These are phyloP conservation scores for Exserohilum rostratum DNA, from an alignment of 2,329 filamentous ascomycete genomes.

Conservation along the genomic window DNA sequence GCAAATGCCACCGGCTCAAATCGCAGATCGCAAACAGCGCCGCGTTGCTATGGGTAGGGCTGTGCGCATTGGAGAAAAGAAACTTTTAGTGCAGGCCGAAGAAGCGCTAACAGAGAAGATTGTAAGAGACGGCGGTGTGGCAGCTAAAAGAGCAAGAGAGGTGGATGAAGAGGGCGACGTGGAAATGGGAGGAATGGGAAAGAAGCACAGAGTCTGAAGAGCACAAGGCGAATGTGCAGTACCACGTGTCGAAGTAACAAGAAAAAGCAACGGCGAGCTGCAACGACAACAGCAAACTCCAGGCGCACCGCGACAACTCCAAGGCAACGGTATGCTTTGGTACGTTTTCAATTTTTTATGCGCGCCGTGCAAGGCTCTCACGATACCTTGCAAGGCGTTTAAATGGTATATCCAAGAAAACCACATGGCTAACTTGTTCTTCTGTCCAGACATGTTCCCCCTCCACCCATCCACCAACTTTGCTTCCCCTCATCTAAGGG, in stretches of 20 bases:
- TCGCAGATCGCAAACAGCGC: slow-evolving; percentile 24
- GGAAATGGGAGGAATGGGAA: slow-evolving; percentile 33
- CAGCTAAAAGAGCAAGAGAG: slow-evolving; percentile 32
- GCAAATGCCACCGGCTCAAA: slow-evolving; percentile 36
- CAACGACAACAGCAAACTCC: background rate
- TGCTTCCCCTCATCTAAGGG: slow-evolving; percentile 4
- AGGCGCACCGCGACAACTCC: background rate
- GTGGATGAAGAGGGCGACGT: slow-evolving; percentile 37
- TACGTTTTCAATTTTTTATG: slow-evolving; percentile 30
- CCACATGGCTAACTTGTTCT: slow-evolving; percentile 17
- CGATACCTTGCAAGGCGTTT: slow-evolving; percentile 13
- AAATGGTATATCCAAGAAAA: slow-evolving; percentile 20
- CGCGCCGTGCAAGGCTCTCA: background rate
- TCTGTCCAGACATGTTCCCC: slow-evolving; percentile 20
- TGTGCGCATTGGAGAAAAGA: slow-evolving; percentile 75
- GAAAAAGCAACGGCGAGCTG: background rate
- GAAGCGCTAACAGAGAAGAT: slow-evolving; percentile 29
- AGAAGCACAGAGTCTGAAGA: slow-evolving; percentile 34
- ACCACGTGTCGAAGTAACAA: background rate
- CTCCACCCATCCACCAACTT: background rate
- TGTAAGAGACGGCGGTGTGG: slow-evolving; percentile 38
- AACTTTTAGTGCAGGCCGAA: slow-evolving; percentile 64
- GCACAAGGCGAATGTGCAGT: background rate
- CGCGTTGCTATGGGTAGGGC: slow-evolving; percentile 64
- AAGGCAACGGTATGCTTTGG: background rate